Percentiles rank a stretch among this genome's conserved stretches.
Conservation (phyloP, 2,329 filamentous ascomycete species). For the Dactylellina sp. region DNA sequence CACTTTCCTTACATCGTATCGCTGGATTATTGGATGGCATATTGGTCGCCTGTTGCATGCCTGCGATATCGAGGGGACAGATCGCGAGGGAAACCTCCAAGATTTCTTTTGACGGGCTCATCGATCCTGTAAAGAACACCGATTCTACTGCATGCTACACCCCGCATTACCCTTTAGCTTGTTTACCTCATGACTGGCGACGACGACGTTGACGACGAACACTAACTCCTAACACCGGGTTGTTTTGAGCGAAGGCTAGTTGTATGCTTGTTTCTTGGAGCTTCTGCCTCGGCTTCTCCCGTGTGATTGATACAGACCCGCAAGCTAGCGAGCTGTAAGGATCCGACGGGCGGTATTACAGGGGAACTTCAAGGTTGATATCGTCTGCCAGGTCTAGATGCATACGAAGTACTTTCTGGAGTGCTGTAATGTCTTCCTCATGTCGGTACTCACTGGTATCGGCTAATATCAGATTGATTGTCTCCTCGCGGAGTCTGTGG, state of each 20-base stretch:
- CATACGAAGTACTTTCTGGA: slow-evolving; percentile 42
- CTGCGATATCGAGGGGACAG: not conserved
- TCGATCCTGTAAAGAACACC: too few species aligned
- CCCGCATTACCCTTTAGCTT: too few species aligned
- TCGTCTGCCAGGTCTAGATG: slow-evolving; percentile 5
- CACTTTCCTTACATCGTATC: not conserved
- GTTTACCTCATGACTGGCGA: too few species aligned
- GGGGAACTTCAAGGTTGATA: not conserved
- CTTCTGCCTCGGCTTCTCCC: not conserved
- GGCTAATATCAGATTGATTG: slow-evolving; percentile 60
- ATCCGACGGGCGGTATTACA: not conserved
- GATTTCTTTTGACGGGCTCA: too few species aligned
- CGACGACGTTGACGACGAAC: too few species aligned
- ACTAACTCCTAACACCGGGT: too few species aligned
- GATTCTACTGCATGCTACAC: too few species aligned
- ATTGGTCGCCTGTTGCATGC: not conserved
- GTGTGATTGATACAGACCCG: too few species aligned
- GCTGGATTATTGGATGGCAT: not conserved
- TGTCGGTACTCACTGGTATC: slow-evolving; percentile 26
- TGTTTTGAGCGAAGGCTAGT: too few species aligned
- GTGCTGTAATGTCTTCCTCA: slow-evolving; percentile 33
- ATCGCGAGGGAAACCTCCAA: not conserved
- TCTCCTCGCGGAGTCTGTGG: slow-evolving; percentile 59
- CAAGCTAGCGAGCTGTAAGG: too few species aligned
- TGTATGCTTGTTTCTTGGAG: too few species aligned